These are phyloP conservation scores for Effrenium voratum DNA, from an alignment of 73 alveolate species.

Conservation along the genomic window DNA sequence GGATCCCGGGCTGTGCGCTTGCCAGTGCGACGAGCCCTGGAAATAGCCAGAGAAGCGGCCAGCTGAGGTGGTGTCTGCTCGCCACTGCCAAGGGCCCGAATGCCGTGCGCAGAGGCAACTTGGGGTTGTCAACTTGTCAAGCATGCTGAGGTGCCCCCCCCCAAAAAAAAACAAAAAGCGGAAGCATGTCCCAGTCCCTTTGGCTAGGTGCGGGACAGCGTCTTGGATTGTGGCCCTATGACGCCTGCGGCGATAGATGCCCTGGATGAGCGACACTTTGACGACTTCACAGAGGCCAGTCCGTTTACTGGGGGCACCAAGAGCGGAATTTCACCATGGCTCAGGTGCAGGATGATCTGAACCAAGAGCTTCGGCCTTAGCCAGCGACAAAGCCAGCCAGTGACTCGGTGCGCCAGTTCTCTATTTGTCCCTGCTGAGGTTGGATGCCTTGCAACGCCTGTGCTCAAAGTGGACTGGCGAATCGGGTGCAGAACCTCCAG, in stretches of 20 bases:
- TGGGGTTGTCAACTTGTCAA: not conserved
- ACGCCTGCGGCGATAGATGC: constrained; percentile 60
- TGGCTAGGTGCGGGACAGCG: constrained; percentile 69
- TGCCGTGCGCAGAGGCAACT: constrained; percentile 61
- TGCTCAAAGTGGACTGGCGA: constrained; percentile 56
- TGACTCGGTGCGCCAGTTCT: not conserved
- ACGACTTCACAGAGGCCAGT: not conserved
- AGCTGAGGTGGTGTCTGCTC: constrained; percentile 46
- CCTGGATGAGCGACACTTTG: constrained; percentile 2
- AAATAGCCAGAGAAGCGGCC: not conserved
- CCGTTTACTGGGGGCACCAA: not conserved
- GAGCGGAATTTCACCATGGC: not conserved
- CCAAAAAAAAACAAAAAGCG: not conserved
- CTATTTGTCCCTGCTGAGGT: constrained; percentile 14
- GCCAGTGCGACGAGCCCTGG: too few species aligned
- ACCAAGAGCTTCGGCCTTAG: constrained; percentile 34
- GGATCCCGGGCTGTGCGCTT: constrained; percentile 40
- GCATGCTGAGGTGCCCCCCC: not conserved
- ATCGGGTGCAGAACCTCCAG: too few species aligned
- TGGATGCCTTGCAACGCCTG: constrained; percentile 75
- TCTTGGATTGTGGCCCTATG: constrained; percentile 59
- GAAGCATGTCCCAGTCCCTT: not conserved
- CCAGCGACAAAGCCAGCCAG: not conserved
- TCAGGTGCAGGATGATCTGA: constrained; percentile 44
- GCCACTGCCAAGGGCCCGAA: constrained; percentile 9